phyloP scores from a whole-genome alignment of 306 rosid genomes.

The Sicyos edulis region DNA sequence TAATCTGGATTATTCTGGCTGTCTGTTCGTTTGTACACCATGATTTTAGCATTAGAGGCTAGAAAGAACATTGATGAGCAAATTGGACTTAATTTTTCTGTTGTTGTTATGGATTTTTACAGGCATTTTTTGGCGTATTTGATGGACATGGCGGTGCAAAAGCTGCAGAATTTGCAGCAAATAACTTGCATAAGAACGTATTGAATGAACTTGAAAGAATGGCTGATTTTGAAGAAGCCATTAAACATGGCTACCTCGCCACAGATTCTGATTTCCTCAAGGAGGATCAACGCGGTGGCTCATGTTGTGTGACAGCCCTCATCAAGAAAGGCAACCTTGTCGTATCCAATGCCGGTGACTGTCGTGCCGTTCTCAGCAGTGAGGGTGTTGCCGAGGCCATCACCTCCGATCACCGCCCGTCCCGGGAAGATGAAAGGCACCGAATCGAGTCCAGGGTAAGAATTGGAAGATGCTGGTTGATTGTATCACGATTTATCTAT shows the following conservation, averaged over 20 bases:
- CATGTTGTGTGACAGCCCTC: slow-evolving; percentile 82
- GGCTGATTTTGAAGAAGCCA: slow-evolving; percentile 49
- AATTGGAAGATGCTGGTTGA: neutral
- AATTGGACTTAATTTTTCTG: neutral
- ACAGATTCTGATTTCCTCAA: slow-evolving; percentile 75
- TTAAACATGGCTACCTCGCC: slow-evolving; percentile 71
- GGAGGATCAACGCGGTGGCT: slow-evolving; percentile 62
- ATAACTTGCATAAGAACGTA: slow-evolving; percentile 60
- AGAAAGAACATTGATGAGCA: neutral
- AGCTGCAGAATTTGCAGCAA: slow-evolving; percentile 80
- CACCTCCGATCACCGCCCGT: slow-evolving; percentile 85
- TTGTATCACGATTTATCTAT: too few relatives aligned
- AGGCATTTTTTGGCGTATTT: slow-evolving; percentile 85
- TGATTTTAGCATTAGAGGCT: too few relatives aligned
- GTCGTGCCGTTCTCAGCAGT: slow-evolving; percentile 88
- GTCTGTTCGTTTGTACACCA: too few relatives aligned
- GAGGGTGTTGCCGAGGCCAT: slow-evolving; percentile 71
- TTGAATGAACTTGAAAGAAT: slow-evolving; percentile 46
- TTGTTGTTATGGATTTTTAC: slow-evolving; percentile 26
- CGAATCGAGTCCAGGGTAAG: slow-evolving; percentile 72
- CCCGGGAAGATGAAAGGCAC: slow-evolving; percentile 68
- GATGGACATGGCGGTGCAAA: slow-evolving; percentile 96
- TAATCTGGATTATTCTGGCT: too few relatives aligned
- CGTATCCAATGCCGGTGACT: slow-evolving; percentile 85
- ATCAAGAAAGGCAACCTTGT: slow-evolving; percentile 63